Evolutionary conservation across 805 yeast species (phyloP).

Genomic region (Zygosaccharomyces gambellarensis): DNA sequence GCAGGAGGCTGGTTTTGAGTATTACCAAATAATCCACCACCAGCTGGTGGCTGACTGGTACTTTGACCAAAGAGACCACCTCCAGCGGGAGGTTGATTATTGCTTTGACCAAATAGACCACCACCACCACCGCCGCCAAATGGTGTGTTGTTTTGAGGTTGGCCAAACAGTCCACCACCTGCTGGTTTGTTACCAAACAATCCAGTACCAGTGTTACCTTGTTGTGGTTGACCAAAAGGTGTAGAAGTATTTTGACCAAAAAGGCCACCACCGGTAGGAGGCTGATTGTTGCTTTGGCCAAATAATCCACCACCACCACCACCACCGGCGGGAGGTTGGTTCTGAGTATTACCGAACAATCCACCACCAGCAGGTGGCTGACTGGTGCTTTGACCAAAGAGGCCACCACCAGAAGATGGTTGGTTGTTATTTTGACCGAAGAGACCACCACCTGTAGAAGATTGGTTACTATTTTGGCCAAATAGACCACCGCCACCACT

Average conservation of each 20-base stretch:
- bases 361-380: constrained; percentile 22
- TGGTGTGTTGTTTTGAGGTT: background rate
- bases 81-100: constrained; percentile 23
- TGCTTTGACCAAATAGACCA: constrained; percentile 31
- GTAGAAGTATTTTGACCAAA: constrained; percentile 33
- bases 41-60: constrained; percentile 15
- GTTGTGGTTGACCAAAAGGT: constrained; percentile 1
- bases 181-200: too few relatives aligned
- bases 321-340: constrained; percentile 10
- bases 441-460: constrained; percentile 21
- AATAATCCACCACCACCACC: constrained; percentile 28
- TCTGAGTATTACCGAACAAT: constrained; percentile 37
- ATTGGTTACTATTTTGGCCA: constrained; percentile 31
- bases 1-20: constrained; percentile 17
- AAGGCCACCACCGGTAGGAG: constrained; percentile 30
- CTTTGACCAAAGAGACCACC: constrained; percentile 37
- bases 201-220: background rate
- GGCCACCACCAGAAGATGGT: constrained; percentile 32
- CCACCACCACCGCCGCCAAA: constrained; percentile 25
- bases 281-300: constrained; percentile 24
- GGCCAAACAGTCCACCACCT: constrained; percentile 33
- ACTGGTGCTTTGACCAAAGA: constrained; percentile 24
- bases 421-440: constrained; percentile 34
- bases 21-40: constrained; percentile 39
- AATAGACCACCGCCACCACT: constrained; percentile 31